Evolutionary conservation across 2,329 filamentous ascomycete species (phyloP), one percentile per base, ranked within the genome.

Genomic region (Fusarium chlamydosporum): DNA sequence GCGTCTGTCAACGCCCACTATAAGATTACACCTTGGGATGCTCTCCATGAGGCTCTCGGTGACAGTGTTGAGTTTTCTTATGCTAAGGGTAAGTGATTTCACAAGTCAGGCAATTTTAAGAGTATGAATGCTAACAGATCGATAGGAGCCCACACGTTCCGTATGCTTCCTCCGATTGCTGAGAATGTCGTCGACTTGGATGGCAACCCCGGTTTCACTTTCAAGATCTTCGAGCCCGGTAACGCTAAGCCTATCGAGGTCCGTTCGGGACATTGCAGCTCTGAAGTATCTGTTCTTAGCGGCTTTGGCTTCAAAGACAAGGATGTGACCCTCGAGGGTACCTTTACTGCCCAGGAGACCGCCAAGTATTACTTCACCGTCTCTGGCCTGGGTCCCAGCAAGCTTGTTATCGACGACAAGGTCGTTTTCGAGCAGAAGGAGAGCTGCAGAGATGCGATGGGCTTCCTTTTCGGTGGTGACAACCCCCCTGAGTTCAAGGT

Each of bases 1-100:
- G 78, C 79, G 3, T 74, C 74, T 10, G 72, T 80, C 42, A 76
- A 76, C 29, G 70, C 77, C 23, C 77, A 80, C 62, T 79, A 80
- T 56, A 74, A 73, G 47, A 70, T 79, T 20, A 77, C 77, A 1
- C 72, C 79, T 35, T 79, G 73, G 65, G 76, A 80, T 33, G 77
- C 76, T 29, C 59, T 79, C 26, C 66, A 65, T 7, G 72, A 75
- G 46, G 71, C 73, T 15, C 61, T 76, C 2, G 73, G 71, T 3
- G 73, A 72, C 26, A 69, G 61, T 23, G 75, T 65, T 53, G 61
- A 76, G 45, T 76, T 78, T 29, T 65, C 65, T 0, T 79, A 75
- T 40, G 74, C 77, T n/a, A 73, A 75, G 50, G 73, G 73, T 65
- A 56, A 68, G 52, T 70, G 55, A 12, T 53, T 42, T 5, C 11